phyloP scores from a whole-genome alignment of 257 asterid species.

The Penstemon davidsonii region DNA sequence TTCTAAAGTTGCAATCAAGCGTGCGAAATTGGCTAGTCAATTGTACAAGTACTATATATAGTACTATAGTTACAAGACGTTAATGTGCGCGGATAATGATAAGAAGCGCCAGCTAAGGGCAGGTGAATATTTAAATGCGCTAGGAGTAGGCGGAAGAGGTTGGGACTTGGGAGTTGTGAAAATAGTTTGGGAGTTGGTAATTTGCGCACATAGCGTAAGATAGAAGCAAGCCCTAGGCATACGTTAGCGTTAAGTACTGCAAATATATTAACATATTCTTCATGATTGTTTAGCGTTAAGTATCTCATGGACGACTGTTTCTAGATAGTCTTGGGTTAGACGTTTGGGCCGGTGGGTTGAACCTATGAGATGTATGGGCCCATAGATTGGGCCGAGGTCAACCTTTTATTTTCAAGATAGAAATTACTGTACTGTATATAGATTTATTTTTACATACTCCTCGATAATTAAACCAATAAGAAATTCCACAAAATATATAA shows the following conservation, averaged over 20 bases:
- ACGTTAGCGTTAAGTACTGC: no score
- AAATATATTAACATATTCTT: no score
- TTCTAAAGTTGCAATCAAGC: background rate
- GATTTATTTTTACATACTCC: no score
- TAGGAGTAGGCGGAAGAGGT: conserved; percentile 12
- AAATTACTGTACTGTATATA: no score
- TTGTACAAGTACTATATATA: background rate
- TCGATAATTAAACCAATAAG: no score
- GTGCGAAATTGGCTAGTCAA: background rate
- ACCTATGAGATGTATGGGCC: no score
- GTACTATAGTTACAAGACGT: background rate
- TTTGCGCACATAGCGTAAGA: conserved; percentile 17
- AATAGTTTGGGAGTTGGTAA: conserved; percentile 18
- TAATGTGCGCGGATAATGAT: conserved; percentile 15
- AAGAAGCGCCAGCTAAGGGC: conserved; percentile 21
- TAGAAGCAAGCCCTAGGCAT: background rate
- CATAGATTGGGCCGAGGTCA: no score
- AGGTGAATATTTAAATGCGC: conserved; percentile 11
- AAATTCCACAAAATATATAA: no score
- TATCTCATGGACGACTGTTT: background rate
- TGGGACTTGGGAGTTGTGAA: conserved; percentile 8
- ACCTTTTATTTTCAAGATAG: no score
- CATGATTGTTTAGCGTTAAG: background rate
- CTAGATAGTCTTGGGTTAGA: background rate
- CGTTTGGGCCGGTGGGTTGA: background rate